Base-by-base conservation (phyloP, 306 rosid species). In the Castanea crenata region DNA sequence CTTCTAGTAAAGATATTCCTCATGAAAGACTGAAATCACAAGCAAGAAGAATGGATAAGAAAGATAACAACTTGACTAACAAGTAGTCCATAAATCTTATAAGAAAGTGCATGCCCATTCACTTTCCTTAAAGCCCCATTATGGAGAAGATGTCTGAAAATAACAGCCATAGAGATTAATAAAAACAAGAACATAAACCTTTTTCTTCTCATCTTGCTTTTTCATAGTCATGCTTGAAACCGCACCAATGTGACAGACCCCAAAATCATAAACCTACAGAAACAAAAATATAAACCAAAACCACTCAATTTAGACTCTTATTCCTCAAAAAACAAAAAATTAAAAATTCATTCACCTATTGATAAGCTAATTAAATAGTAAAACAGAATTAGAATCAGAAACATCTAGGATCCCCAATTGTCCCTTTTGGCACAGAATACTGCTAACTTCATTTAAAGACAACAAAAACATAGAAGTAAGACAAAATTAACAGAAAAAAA, bases 1-100 rank as follows among this genome's bases (percentile, higher is more conserved):
- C 71, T 81, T 70, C 80, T 74, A n/a, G 87, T 74, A 85, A 91
- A 92, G 23, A 92, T 75, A 80, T 86, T 91, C 85, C 84, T 71
- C 62, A 94, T 83, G 82, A 90, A 90, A 19, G 97, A 89, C 99
- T 95, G 95, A 56, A 91, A 88, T 59, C 83, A 82, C 80, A 76
- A 76, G 41, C 35, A 74, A 41, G 23, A 73, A 38, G 11, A 74
- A 32, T 10, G 55, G 1, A 69, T 25, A 11, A 38, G 18, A 56
- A 29, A 13, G 20, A 38, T 8, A 23, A 67, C 21, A 44, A n/a
- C 41, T 29, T 5, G 4, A 23, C 31, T 27, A 23, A 59, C 25
- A 23, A 29, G 8, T 16, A 18, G n/a, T 16, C 16, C 32, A 54
- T 18, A 6, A 3, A 35, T 23, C 54, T 13, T 12, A 2, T 3